phyloP scores from a whole-genome alignment of 306 rosid species.

The Neltuma alba region DNA sequence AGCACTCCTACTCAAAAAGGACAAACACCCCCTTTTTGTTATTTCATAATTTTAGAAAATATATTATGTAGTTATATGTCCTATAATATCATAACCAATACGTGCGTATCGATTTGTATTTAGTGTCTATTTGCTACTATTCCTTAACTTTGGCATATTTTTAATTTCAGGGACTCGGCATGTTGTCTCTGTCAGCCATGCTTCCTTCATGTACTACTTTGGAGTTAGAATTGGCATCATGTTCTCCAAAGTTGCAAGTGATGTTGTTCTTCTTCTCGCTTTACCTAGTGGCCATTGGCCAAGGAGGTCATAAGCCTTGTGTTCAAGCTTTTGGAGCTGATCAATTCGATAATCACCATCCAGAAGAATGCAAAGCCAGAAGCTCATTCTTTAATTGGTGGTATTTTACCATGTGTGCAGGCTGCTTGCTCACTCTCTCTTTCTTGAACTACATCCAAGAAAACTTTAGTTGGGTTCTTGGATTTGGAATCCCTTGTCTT shows the following conservation, averaged over 20 bases:
- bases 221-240: neutral
- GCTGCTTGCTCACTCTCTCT: too few relatives aligned
- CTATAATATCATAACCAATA: too few relatives aligned
- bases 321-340: slow-evolving; percentile 1
- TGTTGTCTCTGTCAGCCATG: neutral
- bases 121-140: too few relatives aligned
- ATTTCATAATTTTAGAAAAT: too few relatives aligned
- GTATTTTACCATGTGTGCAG: neutral
- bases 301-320: slow-evolving; percentile 5
- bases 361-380: neutral
- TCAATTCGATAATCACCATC: neutral
- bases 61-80: too few relatives aligned
- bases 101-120: too few relatives aligned
- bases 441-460: slow-evolving; percentile 1
- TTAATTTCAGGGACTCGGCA: neutral
- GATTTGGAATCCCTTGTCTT: slow-evolving; percentile 4
- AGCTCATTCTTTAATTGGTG: slow-evolving; percentile 4
- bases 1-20: too few relatives aligned
- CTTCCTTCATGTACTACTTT: neutral
- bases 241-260: neutral
- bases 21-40: too few relatives aligned
- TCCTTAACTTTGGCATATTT: too few relatives aligned
- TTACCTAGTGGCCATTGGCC: slow-evolving; percentile 6
- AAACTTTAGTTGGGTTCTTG: neutral
- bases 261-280: neutral